These are phyloP conservation scores for Quercus aquifolioides DNA, from an alignment of 306 rosid genomes.

Conservation along the genomic window DNA sequence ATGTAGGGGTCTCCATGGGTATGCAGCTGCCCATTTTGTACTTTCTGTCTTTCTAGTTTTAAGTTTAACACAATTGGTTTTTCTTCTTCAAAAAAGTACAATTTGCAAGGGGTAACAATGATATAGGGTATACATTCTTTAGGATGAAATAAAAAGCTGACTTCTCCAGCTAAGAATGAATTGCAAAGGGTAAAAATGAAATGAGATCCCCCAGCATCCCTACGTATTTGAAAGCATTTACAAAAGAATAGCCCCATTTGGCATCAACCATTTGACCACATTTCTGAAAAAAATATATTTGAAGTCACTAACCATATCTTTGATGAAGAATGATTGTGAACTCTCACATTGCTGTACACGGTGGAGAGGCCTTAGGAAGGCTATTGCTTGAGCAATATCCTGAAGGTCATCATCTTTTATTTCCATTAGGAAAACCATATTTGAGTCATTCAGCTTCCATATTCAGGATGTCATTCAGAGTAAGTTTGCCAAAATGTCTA, in stretches of 20 bases:
- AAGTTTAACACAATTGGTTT: no score
- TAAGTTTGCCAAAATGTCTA: conserved; percentile 51
- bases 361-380: background rate
- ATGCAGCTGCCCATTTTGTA: no score
- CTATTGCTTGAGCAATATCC: background rate
- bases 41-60: no score
- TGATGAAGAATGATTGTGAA: background rate
- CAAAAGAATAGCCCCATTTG: background rate
- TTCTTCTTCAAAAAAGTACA: no score
- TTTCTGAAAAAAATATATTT: background rate
- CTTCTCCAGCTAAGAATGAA: background rate
- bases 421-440: background rate
- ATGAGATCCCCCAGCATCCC: background rate
- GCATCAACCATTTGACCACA: background rate
- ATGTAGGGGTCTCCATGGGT: no score
- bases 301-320: background rate
- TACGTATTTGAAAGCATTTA: background rate
- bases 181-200: background rate
- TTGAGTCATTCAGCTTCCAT: conserved; percentile 34
- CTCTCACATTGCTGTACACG: background rate
- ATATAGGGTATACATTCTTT: background rate
- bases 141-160: background rate
- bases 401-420: background rate
- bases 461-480: conserved; percentile 48
- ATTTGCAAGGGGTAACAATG: background rate